Conservation (phyloP, 2,329 filamentous ascomycete genomes). For the Madurella mycetomatis region DNA sequence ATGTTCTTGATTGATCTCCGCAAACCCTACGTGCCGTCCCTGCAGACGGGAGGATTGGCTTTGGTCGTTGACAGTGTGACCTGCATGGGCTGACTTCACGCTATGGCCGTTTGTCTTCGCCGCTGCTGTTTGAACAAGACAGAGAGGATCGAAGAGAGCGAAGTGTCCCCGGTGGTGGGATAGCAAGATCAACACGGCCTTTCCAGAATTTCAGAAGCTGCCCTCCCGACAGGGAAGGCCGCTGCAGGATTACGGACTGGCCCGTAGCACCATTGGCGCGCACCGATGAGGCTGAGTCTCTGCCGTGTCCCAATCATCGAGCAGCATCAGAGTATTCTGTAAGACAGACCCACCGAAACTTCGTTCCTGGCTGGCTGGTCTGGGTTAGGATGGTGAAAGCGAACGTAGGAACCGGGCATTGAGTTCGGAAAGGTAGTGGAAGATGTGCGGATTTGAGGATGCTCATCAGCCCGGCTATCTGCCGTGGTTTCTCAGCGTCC, state of each 20-base stretch:
- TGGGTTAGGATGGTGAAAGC: too few species aligned
- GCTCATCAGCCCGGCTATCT: too few species aligned
- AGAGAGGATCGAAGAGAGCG: neutral
- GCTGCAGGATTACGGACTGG: constrained; percentile 14
- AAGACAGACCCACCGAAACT: neutral
- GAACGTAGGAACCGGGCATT: too few species aligned
- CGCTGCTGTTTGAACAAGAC: neutral
- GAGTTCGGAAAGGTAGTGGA: too few species aligned
- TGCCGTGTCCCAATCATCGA: constrained; percentile 11
- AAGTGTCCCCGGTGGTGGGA: too few species aligned
- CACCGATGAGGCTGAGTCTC: constrained; percentile 22
- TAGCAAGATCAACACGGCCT: too few species aligned
- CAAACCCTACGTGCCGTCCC: constrained; percentile 16
- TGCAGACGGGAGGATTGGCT: constrained; percentile 14
- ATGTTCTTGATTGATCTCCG: constrained; percentile 3
- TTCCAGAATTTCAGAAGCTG: too few species aligned
- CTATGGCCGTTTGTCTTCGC: neutral
- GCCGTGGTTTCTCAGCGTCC: too few species aligned
- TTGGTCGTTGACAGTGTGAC: neutral
- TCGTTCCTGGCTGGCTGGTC: too few species aligned
- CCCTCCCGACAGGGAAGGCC: neutral
- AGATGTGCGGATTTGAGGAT: too few species aligned
- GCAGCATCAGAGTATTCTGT: neutral
- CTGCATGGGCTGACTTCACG: neutral
- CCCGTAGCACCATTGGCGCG: constrained; percentile 13